Evolutionary conservation across 768 basidiomycete genomes (phyloP).

Genomic region (Sporobolomyces roseus): DNA sequence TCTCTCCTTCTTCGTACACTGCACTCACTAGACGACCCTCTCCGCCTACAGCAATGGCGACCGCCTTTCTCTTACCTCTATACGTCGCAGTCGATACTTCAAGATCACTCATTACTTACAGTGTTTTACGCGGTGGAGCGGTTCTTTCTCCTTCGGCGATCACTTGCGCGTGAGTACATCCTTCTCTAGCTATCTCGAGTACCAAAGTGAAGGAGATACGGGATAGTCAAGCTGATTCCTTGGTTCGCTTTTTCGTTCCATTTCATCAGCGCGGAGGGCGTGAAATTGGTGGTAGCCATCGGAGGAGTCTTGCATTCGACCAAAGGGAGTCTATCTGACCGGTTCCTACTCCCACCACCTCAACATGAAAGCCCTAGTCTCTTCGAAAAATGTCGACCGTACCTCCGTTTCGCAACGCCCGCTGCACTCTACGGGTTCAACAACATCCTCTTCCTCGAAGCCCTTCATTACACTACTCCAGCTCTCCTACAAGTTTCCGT

Average conservation of each 20-base stretch:
- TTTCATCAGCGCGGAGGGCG: not conserved
- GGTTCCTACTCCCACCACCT: constrained; percentile 2
- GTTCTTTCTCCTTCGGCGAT: not conserved
- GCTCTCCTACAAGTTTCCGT: constrained; percentile 23
- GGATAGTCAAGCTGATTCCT: too few species aligned
- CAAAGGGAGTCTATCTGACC: not conserved
- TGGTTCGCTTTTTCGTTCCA: too few species aligned
- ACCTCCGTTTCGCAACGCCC: constrained; percentile 18
- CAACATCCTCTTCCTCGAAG: constrained; percentile 28
- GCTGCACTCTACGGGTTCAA: constrained; percentile 22
- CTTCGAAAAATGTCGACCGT: constrained; percentile 10
- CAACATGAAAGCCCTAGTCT: not conserved
- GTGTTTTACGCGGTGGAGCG: not conserved
- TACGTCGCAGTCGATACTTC: constrained; percentile 12
- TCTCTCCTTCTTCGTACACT: not conserved
- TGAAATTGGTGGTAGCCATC: constrained; percentile 6
- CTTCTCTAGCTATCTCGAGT: not conserved
- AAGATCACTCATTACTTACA: constrained; percentile 12
- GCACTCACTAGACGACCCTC: too few species aligned
- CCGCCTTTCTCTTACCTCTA: constrained; percentile 3
- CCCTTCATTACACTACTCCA: constrained; percentile 18
- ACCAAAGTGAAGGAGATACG: too few species aligned
- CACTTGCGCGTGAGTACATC: constrained; percentile 7
- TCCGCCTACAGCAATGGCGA: not conserved
- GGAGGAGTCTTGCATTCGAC: not conserved